Conservation (phyloP, 2,329 filamentous ascomycete species). For the Pseudocercospora fuligena region DNA sequence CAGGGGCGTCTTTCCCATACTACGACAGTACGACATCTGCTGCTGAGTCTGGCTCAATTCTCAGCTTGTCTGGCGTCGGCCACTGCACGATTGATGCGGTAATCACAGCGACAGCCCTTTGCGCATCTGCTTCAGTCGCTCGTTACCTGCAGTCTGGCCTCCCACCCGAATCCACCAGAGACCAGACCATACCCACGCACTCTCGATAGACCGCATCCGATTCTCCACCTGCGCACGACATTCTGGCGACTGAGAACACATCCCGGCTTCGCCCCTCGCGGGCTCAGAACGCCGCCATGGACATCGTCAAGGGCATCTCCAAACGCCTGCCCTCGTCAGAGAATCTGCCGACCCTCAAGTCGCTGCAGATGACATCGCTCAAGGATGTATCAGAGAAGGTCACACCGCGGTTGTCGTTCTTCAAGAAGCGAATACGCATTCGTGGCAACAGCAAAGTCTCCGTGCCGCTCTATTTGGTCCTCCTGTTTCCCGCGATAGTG, state of each 20-base stretch:
- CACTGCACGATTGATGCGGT: conserved; percentile 18
- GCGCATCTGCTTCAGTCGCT: conserved; percentile 24
- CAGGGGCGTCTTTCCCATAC: background rate
- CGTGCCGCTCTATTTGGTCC: conserved; percentile 86
- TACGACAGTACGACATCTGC: background rate
- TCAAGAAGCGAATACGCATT: conserved; percentile 83
- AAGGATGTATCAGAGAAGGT: conserved; percentile 48
- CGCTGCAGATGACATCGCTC: conserved; percentile 42
- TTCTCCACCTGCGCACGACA: conserved; percentile 6
- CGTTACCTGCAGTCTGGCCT: conserved; percentile 16
- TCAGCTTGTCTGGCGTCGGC: background rate
- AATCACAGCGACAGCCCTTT: conserved; percentile 12
- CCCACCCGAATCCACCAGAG: conserved; percentile 13
- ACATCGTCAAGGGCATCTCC: conserved; percentile 49
- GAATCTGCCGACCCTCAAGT: conserved; percentile 50
- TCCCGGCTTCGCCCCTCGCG: conserved; percentile 26
- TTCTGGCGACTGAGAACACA: conserved; percentile 27
- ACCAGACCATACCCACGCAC: conserved; percentile 10
- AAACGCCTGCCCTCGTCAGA: conserved; percentile 53
- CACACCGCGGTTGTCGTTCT: conserved; percentile 71
- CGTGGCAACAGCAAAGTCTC: conserved; percentile 91
- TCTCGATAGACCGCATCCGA: background rate
- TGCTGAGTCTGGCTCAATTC: background rate
- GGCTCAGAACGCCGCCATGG: conserved; percentile 42
- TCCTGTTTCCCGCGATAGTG: conserved; percentile 90